Conservation (phyloP, 73 alveolate genomes). For the Uronychia binucleata region DNA sequence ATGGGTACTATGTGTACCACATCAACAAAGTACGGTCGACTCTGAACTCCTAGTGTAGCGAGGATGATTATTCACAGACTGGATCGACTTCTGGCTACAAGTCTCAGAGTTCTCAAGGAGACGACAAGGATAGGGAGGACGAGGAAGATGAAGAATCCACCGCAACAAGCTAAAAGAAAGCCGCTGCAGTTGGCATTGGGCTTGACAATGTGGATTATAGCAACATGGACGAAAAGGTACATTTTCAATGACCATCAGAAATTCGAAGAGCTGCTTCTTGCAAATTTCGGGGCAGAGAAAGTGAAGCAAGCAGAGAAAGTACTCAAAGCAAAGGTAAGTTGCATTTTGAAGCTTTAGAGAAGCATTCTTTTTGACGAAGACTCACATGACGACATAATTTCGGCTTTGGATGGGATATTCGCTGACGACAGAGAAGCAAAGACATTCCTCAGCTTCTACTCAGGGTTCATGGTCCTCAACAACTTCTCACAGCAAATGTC, state of each 20-base stretch:
- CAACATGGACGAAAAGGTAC: neutral
- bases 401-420: neutral
- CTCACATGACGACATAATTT: neutral
- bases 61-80: neutral
- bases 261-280: neutral
- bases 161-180: neutral
- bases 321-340: neutral
- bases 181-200: neutral
- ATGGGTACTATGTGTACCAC: constrained; percentile 48
- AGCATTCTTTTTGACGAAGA: neutral
- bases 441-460: neutral
- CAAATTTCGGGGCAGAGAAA: neutral
- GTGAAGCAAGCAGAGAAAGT: neutral
- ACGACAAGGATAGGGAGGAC: neutral
- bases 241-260: neutral
- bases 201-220: neutral
- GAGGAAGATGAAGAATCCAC: neutral
- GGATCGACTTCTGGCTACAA: neutral
- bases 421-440: neutral
- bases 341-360: neutral
- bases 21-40: constrained; percentile 6
- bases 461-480: neutral
- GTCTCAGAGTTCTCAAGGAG: neutral
- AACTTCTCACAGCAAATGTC: neutral
- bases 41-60: neutral